Base-by-base conservation (phyloP, 2,329 filamentous ascomycete genomes). In the Cryphonectria nitschkei region DNA sequence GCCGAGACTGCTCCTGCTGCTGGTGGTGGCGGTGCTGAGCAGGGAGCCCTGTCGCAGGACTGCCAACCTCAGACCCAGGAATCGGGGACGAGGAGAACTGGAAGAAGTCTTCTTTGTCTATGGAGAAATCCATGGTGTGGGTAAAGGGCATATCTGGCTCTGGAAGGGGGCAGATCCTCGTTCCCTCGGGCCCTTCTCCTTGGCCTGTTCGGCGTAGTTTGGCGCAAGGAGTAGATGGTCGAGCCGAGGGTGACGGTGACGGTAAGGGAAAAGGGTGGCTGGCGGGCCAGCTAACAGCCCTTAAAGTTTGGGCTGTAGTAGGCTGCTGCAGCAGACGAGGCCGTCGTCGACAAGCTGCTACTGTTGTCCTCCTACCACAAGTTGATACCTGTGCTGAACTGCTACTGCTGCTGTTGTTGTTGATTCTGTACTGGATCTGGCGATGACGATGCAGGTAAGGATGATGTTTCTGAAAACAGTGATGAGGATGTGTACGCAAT, bases 81-180 rank as follows among this genome's bases (percentile, higher is more conserved):
- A 37, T 16, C 5, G 68, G 67, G 39, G 71, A 61, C 37, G 61
- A 71, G 32, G 68, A 67, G 32, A 73, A 65, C 50, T 71, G 62
- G 68, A 69, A 72, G 56, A 73, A 73, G 39, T 71, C 69, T 34
- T 73, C 71, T 61, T 73, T 73, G 58, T 73, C 71, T 67, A 73
- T 73, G 14, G 50, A 60, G 58, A 63, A 71, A 43, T 73, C 66
- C 69, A 73, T 73, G 11, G 58, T 63, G 62, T 52, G 58, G 43
- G 69, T 46, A 29, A 69, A 69, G 52, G 67, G 54, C 67, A 66
- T 67, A 39, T 71, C 58, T 39, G 70, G 5, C 19, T 41, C 68
- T 52, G 52, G 52, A 13, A 62, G 50, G n/a, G 65, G n/a, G 43
- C 67, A 41, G 58, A 67, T 69, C 61, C 43, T 69, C 61, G 65